Evolutionary conservation across 129 eudicot species (phyloP).

Genomic region (Scalesia atractyloides): DNA sequence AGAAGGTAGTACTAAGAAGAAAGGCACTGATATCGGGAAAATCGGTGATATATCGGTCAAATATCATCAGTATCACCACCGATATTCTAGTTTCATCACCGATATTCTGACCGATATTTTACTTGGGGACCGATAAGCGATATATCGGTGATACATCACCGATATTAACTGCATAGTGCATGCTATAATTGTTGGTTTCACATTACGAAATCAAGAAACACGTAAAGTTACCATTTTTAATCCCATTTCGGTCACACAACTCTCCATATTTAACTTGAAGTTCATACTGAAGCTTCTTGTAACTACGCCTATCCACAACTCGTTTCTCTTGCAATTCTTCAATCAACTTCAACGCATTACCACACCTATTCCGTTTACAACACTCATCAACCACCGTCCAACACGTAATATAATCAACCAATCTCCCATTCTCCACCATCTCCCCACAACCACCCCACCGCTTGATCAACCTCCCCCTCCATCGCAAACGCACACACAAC

Average conservation of each 20-base stretch:
- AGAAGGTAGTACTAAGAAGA: no score
- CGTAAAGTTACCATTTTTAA: constrained; percentile 9
- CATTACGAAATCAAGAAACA: not conserved
- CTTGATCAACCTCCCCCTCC: constrained; percentile 73
- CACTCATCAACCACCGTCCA: constrained; percentile 72
- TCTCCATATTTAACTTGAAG: constrained; percentile 43
- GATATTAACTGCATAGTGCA: no score
- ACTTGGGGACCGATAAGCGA: no score
- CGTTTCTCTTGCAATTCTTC: constrained; percentile 57
- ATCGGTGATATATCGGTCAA: no score
- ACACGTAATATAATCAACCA: constrained; percentile 64
- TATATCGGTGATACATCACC: no score
- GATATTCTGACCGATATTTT: no score
- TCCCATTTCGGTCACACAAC: constrained; percentile 20
- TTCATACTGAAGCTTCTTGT: constrained; percentile 49
- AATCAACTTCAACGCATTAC: constrained; percentile 61
- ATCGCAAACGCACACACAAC: constrained; percentile 76
- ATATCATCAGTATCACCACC: no score
- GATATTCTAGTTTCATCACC: no score
- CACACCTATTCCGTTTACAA: constrained; percentile 40
- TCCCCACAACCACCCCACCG: constrained; percentile 75
- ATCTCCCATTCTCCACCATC: constrained; percentile 51
- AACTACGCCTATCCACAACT: constrained; percentile 45
- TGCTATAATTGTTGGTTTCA: not conserved
- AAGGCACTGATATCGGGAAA: no score